Percentiles rank a stretch among this genome's conserved stretches.
Evolutionary conservation across 371 early-diverging fungal species (phyloP).

Genomic region (Sporodiniella umbellata): DNA sequence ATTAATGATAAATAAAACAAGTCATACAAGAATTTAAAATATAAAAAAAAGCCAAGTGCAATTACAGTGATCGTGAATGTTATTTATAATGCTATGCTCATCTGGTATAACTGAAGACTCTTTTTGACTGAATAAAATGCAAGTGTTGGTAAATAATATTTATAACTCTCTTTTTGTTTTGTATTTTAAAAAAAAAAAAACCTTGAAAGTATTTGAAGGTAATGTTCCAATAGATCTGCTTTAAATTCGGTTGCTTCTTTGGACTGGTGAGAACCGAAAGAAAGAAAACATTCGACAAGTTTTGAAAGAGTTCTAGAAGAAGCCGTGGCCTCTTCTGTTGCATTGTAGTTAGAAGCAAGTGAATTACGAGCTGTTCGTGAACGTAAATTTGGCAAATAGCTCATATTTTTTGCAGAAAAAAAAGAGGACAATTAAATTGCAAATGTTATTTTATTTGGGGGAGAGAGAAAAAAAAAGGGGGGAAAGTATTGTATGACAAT

Average conservation of each 20-base stretch:
- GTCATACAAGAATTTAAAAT: not conserved
- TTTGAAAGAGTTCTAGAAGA: not conserved
- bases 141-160: not conserved
- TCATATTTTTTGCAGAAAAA: not conserved
- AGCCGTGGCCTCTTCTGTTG: not conserved
- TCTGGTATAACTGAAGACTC: conserved; percentile 56
- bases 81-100: conserved; percentile 58
- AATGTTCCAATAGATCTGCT: not conserved
- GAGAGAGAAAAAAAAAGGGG: not conserved
- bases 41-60: not conserved
- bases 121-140: conserved; percentile 9
- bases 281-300: not conserved
- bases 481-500: not conserved
- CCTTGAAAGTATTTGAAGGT: not conserved
- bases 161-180: too few species aligned
- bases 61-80: conserved; percentile 67
- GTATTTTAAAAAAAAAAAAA: not conserved
- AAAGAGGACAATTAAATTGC: not conserved
- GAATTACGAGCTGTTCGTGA: not conserved
- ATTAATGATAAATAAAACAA: conserved; percentile 5
- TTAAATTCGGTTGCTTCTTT: not conserved
- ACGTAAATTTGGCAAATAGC: not conserved
- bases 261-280: not conserved
- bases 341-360: not conserved
- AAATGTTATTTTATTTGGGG: not conserved